Evolutionary conservation across 441 rosid species (phyloP), one percentile per base, ranked within the genome.

Genomic region (Gossypium schwendimanii): DNA sequence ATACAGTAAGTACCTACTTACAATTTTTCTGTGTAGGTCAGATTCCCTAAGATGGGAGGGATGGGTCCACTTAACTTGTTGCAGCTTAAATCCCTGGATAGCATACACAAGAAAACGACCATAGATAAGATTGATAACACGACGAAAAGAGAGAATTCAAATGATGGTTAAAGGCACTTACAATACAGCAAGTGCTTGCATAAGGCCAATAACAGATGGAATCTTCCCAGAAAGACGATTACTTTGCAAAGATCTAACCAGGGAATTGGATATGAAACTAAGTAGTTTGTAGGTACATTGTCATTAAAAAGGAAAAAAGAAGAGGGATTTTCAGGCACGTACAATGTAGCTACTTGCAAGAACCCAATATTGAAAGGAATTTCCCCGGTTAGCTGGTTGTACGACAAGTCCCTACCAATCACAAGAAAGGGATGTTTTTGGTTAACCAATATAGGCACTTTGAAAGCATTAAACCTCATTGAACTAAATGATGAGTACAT

Each of bases 171-270:
- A 61, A 63, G 20, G 39, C 62, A 80, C 98, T 88, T 84, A 94
- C 98, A 94, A 70, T 20, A 94, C 98, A 67, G 98, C 97, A 77
- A 94, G 98, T 15, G 98, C 98, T 82, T 94, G 98, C 98, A 94
- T 94, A 14, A 94, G 87, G 77, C 98, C 98, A 63, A 94, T 86
- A 65, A 94, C 98, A 8, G 91, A 85, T 14, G 98, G 98, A 58
- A 94, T 90, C 81, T 80, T 76, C 61, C 98, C 98, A 4, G 85
- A 84, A 6, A 94, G 86, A 74, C 39, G 88, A 84, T 94, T 94
- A 60, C 91, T 89, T 92, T 94, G 98, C 88, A 94, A 86, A 61
- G 98, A 94, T 80, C 98, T 94, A 73, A 12, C 6, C 62, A 45
- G 41, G 44, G 75, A 49, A 75, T 71, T 33, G 15, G 62, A 66